These are phyloP conservation scores for Polytolypa hystricis DNA, from an alignment of 2,329 filamentous ascomycete species.

Conservation along the genomic window DNA sequence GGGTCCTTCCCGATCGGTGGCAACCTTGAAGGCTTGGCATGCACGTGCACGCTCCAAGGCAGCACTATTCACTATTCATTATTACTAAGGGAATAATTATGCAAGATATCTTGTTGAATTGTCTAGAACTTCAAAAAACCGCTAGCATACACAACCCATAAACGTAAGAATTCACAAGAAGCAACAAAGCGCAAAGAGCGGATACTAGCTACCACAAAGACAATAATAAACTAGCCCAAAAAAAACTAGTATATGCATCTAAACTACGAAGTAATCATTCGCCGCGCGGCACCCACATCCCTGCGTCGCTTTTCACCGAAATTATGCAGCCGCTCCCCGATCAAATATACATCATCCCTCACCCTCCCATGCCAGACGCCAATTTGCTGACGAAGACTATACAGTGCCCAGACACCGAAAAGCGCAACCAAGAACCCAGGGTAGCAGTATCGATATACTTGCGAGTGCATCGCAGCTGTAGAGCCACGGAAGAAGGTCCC, in stretches of 20 bases:
- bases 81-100: too few species aligned
- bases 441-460: constrained; percentile 60
- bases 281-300: constrained; percentile 28
- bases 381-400: constrained; percentile 43
- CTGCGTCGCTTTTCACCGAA: constrained; percentile 54
- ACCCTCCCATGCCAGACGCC: constrained; percentile 70
- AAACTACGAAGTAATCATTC: constrained; percentile 23
- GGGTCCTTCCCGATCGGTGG: too few species aligned
- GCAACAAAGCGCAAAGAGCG: background rate
- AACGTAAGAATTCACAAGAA: constrained; percentile 9
- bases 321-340: constrained; percentile 90
- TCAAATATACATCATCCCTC: constrained; percentile 88
- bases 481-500: constrained; percentile 26
- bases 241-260: constrained; percentile 5
- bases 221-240: background rate
- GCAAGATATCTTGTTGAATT: too few species aligned
- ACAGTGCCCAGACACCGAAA: constrained; percentile 36
- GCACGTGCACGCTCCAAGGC: too few species aligned
- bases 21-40: too few species aligned
- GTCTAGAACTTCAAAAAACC: too few species aligned
- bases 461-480: constrained; percentile 23
- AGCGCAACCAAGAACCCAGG: constrained; percentile 50
- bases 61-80: too few species aligned
- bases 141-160: too few species aligned
- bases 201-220: background rate